A percentile compares a stretch with the other conserved stretches of the same genome.
Conservation (phyloP, 1,284 basidiomycete genomes). For the Flammula alnicola region DNA sequence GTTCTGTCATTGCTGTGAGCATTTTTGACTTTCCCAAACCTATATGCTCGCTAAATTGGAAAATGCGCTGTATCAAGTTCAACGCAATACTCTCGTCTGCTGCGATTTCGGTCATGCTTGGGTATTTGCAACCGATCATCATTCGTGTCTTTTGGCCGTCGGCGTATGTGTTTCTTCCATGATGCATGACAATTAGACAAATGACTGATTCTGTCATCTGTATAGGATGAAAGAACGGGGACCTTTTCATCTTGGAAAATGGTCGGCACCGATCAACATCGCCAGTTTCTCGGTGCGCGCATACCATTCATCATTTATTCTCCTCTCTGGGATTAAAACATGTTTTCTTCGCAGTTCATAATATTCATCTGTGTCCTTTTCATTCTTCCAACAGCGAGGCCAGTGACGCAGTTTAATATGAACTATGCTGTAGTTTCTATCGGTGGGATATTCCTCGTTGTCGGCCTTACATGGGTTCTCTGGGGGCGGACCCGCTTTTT, state of each 20-base stretch:
- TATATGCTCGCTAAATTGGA: not conserved
- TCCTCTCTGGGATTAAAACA: not conserved
- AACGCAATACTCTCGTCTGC: conserved; percentile 61
- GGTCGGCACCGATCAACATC: conserved; percentile 58
- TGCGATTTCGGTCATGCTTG: conserved; percentile 63
- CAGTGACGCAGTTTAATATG: conserved; percentile 64
- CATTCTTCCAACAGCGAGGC: conserved; percentile 63
- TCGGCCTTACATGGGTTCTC: conserved; percentile 44
- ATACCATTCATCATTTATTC: not conserved
- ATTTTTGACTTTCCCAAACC: not conserved
- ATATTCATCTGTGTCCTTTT: conserved; percentile 61
- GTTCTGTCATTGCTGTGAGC: conserved; percentile 57
- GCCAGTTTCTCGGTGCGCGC: conserved; percentile 46
- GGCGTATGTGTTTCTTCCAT: conserved; percentile 40
- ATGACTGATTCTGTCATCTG: conserved; percentile 1
- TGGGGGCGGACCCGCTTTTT: conserved; percentile 44
- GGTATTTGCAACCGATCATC: conserved; percentile 61
- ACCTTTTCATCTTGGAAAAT: conserved; percentile 57
- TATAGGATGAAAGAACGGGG: conserved; percentile 50
- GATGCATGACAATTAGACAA: not conserved
- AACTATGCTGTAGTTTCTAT: conserved; percentile 64
- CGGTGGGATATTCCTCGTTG: conserved; percentile 47
- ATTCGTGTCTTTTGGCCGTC: conserved; percentile 63
- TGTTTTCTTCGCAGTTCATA: conserved; percentile 43
- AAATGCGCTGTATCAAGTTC: conserved; percentile 39